phyloP scores from a whole-genome alignment of 2,329 filamentous ascomycete genomes.

The Xylariales sp. region DNA sequence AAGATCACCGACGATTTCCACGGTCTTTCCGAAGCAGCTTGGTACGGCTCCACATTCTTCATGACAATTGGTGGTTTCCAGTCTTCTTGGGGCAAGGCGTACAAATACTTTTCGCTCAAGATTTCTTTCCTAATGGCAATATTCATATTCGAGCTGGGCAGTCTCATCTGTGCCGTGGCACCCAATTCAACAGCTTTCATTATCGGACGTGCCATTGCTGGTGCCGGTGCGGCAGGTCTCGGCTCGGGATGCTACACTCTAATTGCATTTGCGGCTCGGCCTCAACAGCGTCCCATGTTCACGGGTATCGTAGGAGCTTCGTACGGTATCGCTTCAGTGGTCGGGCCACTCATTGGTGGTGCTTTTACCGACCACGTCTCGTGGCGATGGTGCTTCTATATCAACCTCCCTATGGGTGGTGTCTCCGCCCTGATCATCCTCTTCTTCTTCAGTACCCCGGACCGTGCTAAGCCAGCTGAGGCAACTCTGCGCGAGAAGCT shows the following conservation, averaged over 20 bases:
- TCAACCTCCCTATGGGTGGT: slow-evolving; percentile 11
- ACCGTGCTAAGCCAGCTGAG: no score
- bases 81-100: slow-evolving; percentile 42
- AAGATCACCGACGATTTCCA: slow-evolving; percentile 50
- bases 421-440: slow-evolving; percentile 6
- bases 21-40: slow-evolving; percentile 48
- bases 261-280: slow-evolving; percentile 5
- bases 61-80: slow-evolving; percentile 41
- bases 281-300: slow-evolving; percentile 6
- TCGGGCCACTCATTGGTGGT: slow-evolving; percentile 2
- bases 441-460: slow-evolving; percentile 5
- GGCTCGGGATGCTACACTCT: slow-evolving; percentile 7
- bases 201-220: slow-evolving; percentile 8
- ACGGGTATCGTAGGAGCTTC: slow-evolving; percentile 5
- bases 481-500: slow-evolving; percentile 6
- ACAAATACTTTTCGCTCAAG: slow-evolving; percentile 36
- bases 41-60: slow-evolving; percentile 56
- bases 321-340: slow-evolving; percentile 2
- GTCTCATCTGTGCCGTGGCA: slow-evolving; percentile 4
- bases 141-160: slow-evolving; percentile 20
- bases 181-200: slow-evolving; percentile 7
- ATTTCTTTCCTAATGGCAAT: slow-evolving; percentile 8
- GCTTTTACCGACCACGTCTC: slow-evolving; percentile 1
- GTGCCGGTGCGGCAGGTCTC: slow-evolving; percentile 3
- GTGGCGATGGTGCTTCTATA: slow-evolving; percentile 13